Evolutionary conservation across 2,329 filamentous ascomycete genomes (phyloP).

Genomic region (Metarhizium robertsii): DNA sequence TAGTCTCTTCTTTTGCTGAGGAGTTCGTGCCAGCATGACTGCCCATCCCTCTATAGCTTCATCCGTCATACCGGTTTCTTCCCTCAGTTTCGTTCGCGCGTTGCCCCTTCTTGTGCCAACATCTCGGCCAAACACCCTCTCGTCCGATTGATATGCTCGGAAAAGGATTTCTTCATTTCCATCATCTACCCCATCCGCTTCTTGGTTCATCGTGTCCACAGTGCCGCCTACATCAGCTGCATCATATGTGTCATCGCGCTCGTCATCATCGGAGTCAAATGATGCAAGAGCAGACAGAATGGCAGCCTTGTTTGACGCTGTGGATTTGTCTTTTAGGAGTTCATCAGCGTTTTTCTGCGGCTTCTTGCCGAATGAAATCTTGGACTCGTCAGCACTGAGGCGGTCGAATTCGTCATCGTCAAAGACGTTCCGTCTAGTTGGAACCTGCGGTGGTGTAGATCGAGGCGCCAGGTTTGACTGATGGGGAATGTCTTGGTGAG

Average conservation of each 20-base stretch:
- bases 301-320: slow-evolving; percentile 67
- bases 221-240: slow-evolving; percentile 84
- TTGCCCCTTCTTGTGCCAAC: slow-evolving; percentile 57
- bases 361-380: slow-evolving; percentile 71
- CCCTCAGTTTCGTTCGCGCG: slow-evolving; percentile 54
- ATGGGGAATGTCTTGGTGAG: slow-evolving; percentile 14
- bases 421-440: slow-evolving; percentile 61
- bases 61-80: slow-evolving; percentile 81
- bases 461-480: slow-evolving; percentile 41
- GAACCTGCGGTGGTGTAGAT: slow-evolving; percentile 47
- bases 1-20: slow-evolving; percentile 56
- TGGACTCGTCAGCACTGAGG: slow-evolving; percentile 55
- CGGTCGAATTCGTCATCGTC: slow-evolving; percentile 74
- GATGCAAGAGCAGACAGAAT: slow-evolving; percentile 80
- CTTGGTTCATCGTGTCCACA: slow-evolving; percentile 59
- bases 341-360: slow-evolving; percentile 59
- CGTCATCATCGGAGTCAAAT: slow-evolving; percentile 92
- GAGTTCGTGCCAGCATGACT: slow-evolving; percentile 70
- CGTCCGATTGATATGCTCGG: slow-evolving; percentile 56
- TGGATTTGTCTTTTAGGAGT: slow-evolving; percentile 55
- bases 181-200: slow-evolving; percentile 36
- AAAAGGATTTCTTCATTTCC: slow-evolving; percentile 65
- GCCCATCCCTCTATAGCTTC: slow-evolving; percentile 93
- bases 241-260: slow-evolving; percentile 95
- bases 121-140: slow-evolving; percentile 62